phyloP scores from a whole-genome alignment of 2,329 filamentous ascomycete genomes.

The Lachnellula suecica region DNA sequence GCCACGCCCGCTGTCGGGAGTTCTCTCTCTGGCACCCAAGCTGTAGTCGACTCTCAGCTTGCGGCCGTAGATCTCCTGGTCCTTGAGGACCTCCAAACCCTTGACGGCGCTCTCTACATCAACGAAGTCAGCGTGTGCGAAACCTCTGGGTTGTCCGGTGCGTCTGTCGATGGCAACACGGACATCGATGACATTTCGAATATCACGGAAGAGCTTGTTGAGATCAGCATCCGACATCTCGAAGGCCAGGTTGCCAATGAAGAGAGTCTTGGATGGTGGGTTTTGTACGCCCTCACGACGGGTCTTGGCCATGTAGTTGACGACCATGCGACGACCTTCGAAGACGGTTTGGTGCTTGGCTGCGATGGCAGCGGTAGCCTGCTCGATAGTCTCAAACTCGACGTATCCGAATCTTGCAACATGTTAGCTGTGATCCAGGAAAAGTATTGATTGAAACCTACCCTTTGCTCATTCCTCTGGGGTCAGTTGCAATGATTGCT shows the following conservation, averaged over 20 bases:
- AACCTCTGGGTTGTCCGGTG: constrained; percentile 79
- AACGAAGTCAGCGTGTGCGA: constrained; percentile 79
- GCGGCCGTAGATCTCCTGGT: constrained; percentile 64
- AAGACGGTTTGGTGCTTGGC: constrained; percentile 58
- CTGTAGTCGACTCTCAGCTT: constrained; percentile 64
- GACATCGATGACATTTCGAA: constrained; percentile 71
- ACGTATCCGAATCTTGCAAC: constrained; percentile 63
- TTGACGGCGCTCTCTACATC: constrained; percentile 63
- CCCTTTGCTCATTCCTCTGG: constrained; percentile 68
- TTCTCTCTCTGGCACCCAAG: constrained; percentile 2
- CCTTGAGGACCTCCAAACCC: constrained; percentile 55
- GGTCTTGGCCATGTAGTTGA: constrained; percentile 50
- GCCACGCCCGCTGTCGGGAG: background rate
- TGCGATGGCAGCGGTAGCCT: constrained; percentile 55
- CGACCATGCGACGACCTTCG: constrained; percentile 62
- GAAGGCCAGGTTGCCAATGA: constrained; percentile 83
- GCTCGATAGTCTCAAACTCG: constrained; percentile 52
- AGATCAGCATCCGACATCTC: constrained; percentile 83
- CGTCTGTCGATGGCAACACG: constrained; percentile 80
- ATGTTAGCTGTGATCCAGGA: constrained; percentile 8
- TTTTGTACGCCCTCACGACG: constrained; percentile 27
- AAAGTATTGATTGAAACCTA: constrained; percentile 36
- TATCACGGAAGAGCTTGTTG: constrained; percentile 70
- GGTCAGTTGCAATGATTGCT: constrained; percentile 58
- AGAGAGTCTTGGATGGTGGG: constrained; percentile 65